Evolutionary conservation across 805 yeast genomes (phyloP).

Genomic region (Candida endomychidarum): DNA sequence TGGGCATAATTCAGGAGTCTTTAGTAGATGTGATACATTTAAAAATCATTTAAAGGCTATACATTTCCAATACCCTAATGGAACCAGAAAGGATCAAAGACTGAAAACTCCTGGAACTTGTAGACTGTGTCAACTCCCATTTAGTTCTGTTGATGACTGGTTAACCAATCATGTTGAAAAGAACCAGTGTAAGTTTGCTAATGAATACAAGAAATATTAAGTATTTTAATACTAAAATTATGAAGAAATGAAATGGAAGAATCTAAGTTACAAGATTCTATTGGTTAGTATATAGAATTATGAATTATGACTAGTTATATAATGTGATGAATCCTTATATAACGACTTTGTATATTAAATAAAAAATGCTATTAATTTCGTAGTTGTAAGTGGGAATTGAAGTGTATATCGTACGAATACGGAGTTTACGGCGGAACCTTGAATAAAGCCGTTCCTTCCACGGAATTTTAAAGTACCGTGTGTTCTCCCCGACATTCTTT

Average conservation of each 20-base stretch:
- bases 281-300: slow-evolving; percentile 5
- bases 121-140: slow-evolving; percentile 68
- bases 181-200: slow-evolving; percentile 32
- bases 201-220: slow-evolving; percentile 14
- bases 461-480: not conserved
- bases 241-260: too few relatives aligned
- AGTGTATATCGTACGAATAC: not conserved
- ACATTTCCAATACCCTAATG: slow-evolving; percentile 85
- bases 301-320: slow-evolving; percentile 1
- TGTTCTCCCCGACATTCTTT: not conserved
- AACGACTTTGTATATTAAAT: slow-evolving; percentile 5
- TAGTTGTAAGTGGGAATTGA: not conserved
- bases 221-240: too few relatives aligned
- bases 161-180: slow-evolving; percentile 67
- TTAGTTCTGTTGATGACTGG: slow-evolving; percentile 78
- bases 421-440: not conserved
- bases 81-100: slow-evolving; percentile 79
- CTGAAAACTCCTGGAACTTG: slow-evolving; percentile 69
- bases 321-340: too few relatives aligned
- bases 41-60: slow-evolving; percentile 88
- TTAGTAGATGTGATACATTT: slow-evolving; percentile 87
- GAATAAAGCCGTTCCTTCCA: not conserved
- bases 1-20: slow-evolving; percentile 84
- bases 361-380: not conserved
- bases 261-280: too few relatives aligned